Base-by-base conservation (phyloP, 2,329 filamentous ascomycete species). In the Fusarium concolor region DNA sequence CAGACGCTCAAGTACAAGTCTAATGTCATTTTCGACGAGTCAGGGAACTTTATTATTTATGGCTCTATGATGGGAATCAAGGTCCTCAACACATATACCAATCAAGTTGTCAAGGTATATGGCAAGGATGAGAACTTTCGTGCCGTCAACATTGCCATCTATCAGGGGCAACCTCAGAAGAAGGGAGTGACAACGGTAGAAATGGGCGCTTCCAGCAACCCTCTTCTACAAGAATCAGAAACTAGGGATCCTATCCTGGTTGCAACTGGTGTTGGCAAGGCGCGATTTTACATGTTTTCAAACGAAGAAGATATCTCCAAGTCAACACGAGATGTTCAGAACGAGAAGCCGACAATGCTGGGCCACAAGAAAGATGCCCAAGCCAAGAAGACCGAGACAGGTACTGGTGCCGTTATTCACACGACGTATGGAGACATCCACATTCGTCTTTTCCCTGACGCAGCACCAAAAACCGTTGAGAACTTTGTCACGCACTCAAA, bases 201-300 rank as follows among this genome's bases (percentile, higher is more conserved):
- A 69, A 99, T 99, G 96, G 96, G 96, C 2, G 96, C 96, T 1
- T 97, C 93, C 33, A 91, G 88, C 72, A 99, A 99, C 77, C 96
- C 96, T 0, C 86, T 99, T 2, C 86, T 99, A 4, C 92, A 96
- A 75, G 94, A 97, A 82, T 93, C 96, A 2, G 95, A 97, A 79
- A 88, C 89, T 20, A 87, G 94, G 64, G 96, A 99, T 76, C 94
- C 96, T 0, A 95, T 98, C 75, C 84, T 99, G 10, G 87, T 96
- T 43, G 86, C 88, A 11, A 98, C 96, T 0, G 95, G 90, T 1
- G 90, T 92, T 44, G 92, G 90, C 66, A 98, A 97, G 80, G 88
- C 92, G 28, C 91, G 96, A 39, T 99, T 99, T 81, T 99, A 97
- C 85, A 94, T 98, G 89, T 99, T 97, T 79, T 97, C 93, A 35